phyloP scores from a whole-genome alignment of 257 asterid genomes.

The Eustoma russellianum region DNA sequence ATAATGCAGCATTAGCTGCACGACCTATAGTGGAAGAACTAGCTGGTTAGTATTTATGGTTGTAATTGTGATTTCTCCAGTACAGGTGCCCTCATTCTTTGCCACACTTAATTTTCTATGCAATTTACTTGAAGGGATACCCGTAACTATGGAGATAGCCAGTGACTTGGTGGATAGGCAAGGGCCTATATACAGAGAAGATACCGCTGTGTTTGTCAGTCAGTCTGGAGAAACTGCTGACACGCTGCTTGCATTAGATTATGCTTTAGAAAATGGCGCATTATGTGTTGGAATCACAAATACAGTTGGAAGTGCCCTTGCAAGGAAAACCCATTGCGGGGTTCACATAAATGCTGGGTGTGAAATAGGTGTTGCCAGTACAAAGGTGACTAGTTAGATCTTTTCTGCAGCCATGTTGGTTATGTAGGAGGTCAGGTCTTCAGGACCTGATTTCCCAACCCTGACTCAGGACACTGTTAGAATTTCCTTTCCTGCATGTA shows the following conservation, averaged over 20 bases:
- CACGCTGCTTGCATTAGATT: constrained; percentile 88
- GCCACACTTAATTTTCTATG: neutral
- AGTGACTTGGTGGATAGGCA: constrained; percentile 96
- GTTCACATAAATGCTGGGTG: constrained; percentile 98
- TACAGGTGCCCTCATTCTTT: neutral
- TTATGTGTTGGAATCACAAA: constrained; percentile 96
- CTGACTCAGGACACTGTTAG: no score
- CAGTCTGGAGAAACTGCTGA: constrained; percentile 99
- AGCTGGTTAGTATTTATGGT: constrained; percentile 46
- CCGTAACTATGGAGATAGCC: constrained; percentile 96
- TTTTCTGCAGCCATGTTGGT: neutral
- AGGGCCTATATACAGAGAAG: constrained; percentile 96
- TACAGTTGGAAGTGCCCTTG: constrained; percentile 98
- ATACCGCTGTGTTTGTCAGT: constrained; percentile 88
- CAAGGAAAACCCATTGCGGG: constrained; percentile 93
- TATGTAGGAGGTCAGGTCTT: no score
- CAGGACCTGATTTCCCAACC: no score
- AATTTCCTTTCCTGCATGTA: no score
- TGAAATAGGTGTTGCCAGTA: constrained; percentile 98
- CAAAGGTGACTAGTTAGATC: constrained; percentile 48
- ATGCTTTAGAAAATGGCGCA: constrained; percentile 93
- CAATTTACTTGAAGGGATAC: constrained; percentile 48
- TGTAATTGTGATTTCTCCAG: neutral
- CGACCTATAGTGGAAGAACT: constrained; percentile 93
- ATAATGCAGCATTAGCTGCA: constrained; percentile 95